Percentiles rank a stretch among this genome's conserved stretches.
Conservation (phyloP, 1,139 yeast genomes). For the Spathaspora sp. region DNA sequence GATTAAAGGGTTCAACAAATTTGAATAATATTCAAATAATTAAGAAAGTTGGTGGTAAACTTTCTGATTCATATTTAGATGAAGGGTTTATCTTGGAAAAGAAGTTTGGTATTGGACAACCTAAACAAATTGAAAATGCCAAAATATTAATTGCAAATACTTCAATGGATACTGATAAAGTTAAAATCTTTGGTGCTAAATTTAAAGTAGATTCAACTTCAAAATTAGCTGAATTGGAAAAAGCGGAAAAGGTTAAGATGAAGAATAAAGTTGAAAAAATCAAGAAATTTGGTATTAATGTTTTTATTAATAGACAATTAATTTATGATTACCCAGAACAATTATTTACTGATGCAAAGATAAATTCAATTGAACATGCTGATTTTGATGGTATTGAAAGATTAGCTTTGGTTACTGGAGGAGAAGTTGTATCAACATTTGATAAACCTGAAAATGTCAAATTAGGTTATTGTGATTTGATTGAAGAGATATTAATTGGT, state of each 20-base stretch:
- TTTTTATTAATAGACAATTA: slow-evolving; percentile 92
- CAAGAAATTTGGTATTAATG: slow-evolving; percentile 76
- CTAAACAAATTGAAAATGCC: slow-evolving; percentile 80
- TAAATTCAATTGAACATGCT: slow-evolving; percentile 95
- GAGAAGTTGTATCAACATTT: slow-evolving; percentile 96
- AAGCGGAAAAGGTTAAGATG: slow-evolving; percentile 95
- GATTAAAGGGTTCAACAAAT: slow-evolving; percentile 93
- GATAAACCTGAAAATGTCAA: slow-evolving; percentile 86
- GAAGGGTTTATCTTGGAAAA: slow-evolving; percentile 93
- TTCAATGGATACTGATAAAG: slow-evolving; percentile 96
- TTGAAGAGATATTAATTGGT: slow-evolving; percentile 92
- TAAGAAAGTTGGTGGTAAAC: slow-evolving; percentile 89
- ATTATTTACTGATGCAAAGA: slow-evolving; percentile 80
- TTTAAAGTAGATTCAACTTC: slow-evolving; percentile 95
- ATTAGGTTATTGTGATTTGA: slow-evolving; percentile 83
- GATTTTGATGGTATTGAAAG: slow-evolving; percentile 98
- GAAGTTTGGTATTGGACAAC: slow-evolving; percentile 92
- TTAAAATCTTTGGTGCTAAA: slow-evolving; percentile 95
- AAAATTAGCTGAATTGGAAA: slow-evolving; percentile 91
- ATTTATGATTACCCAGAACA: slow-evolving; percentile 98
- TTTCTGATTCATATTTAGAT: slow-evolving; percentile 89
- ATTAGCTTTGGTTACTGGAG: slow-evolving; percentile 94
- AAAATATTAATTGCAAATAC: slow-evolving; percentile 92
- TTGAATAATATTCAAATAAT: slow-evolving; percentile 92
- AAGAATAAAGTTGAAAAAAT: slow-evolving; percentile 85